Conservation (phyloP, 2,329 filamentous ascomycete species). For the Myriosclerotinia scirpicola region DNA sequence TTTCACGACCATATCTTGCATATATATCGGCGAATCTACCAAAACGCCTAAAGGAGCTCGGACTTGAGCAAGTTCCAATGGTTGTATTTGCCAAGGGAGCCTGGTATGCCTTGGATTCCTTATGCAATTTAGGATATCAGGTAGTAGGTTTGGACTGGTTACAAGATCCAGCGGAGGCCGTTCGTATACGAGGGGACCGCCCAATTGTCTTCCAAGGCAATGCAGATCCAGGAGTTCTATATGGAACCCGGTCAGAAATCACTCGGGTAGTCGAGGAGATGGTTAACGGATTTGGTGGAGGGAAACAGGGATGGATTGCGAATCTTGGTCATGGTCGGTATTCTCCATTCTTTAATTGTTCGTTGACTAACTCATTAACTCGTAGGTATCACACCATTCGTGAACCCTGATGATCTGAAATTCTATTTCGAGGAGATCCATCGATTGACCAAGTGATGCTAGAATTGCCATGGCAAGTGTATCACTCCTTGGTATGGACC, state of each 20-base stretch:
- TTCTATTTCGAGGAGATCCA: constrained; percentile 96
- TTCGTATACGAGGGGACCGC: constrained; percentile 74
- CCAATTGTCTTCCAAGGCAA: constrained; percentile 85
- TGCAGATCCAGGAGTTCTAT: constrained; percentile 89
- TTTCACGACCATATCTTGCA: constrained; percentile 81
- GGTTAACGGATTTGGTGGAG: constrained; percentile 77
- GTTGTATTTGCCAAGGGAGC: constrained; percentile 97
- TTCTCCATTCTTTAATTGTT: constrained; percentile 16
- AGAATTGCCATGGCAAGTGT: not conserved
- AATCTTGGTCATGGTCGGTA: constrained; percentile 88
- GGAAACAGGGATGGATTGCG: constrained; percentile 91
- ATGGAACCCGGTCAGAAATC: constrained; percentile 79
- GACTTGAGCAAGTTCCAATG: constrained; percentile 84
- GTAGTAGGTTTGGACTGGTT: constrained; percentile 96
- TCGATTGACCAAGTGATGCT: constrained; percentile 50
- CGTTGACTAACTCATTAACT: constrained; percentile 29
- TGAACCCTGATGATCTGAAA: constrained; percentile 88
- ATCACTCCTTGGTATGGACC: constrained; percentile 44
- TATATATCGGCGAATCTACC: constrained; percentile 84
- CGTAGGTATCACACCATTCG: constrained; percentile 85
- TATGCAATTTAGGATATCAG: constrained; percentile 87
- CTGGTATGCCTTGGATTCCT: constrained; percentile 87
- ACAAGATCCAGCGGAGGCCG: constrained; percentile 81
- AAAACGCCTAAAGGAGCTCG: constrained; percentile 68
- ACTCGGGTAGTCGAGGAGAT: constrained; percentile 80